phyloP scores from a whole-genome alignment of 345 rosid genomes.

The Bruguiera sexangula region DNA sequence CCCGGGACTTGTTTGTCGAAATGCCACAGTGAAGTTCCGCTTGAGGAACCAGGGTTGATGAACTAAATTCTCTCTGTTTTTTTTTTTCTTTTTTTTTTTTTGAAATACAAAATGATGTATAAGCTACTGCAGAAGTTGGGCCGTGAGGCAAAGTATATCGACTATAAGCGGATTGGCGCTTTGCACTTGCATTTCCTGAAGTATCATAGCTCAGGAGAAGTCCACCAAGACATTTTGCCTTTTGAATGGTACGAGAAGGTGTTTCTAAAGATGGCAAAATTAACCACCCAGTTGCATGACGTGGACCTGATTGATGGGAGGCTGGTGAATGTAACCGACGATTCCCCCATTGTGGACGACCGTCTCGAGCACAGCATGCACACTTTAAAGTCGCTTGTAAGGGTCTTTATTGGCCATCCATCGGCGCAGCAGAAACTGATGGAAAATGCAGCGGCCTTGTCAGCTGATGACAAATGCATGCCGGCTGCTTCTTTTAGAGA shows the following conservation, averaged over 20 bases:
- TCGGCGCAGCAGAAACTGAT: slow-evolving; percentile 45
- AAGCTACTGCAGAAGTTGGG: slow-evolving; percentile 6
- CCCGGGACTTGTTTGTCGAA: slow-evolving; percentile 13
- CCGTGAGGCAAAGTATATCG: slow-evolving; percentile 10
- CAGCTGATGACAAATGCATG: slow-evolving; percentile 14
- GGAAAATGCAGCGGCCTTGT: slow-evolving; percentile 17
- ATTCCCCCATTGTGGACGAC: slow-evolving; percentile 38
- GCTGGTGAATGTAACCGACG: slow-evolving; percentile 42
- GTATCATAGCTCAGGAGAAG: slow-evolving; percentile 36
- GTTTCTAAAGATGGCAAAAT: slow-evolving; percentile 40
- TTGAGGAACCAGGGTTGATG: too few relatives aligned
- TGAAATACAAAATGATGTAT: slow-evolving; percentile 13
- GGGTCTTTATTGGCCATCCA: slow-evolving; percentile 61
- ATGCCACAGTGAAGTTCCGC: too few relatives aligned
- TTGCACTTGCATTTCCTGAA: slow-evolving; percentile 12
- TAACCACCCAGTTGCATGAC: slow-evolving; percentile 37
- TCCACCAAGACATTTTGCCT: slow-evolving; percentile 32
- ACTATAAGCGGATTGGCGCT: slow-evolving; percentile 13
- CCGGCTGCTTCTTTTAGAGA: slow-evolving; percentile 35
- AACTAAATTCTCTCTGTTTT: too few relatives aligned
- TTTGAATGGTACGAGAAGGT: slow-evolving; percentile 47
- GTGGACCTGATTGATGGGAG: slow-evolving; percentile 56
- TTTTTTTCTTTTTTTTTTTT: background rate
- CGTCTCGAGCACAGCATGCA: slow-evolving; percentile 38
- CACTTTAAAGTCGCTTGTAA: slow-evolving; percentile 57